Evolutionary conservation across 2,329 filamentous ascomycete species (phyloP).

Genomic region (Trichoderma brevicompactum): DNA sequence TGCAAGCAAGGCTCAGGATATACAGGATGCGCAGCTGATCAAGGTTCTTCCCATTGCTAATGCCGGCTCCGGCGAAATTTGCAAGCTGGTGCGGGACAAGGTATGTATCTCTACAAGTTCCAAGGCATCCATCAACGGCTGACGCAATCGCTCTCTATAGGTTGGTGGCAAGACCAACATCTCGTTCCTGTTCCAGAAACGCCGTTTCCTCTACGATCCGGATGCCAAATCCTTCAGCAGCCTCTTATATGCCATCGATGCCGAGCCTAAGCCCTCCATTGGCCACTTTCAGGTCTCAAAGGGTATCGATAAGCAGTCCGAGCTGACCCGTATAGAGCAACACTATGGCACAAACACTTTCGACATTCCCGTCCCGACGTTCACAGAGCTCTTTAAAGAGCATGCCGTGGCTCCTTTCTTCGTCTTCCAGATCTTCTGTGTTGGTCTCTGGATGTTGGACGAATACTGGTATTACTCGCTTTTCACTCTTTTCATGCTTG

Average conservation of each 20-base stretch:
- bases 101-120: constrained; percentile 41
- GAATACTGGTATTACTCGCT: constrained; percentile 99
- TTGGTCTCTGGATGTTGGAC: constrained; percentile 97
- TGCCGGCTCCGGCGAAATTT: constrained; percentile 87
- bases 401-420: constrained; percentile 99
- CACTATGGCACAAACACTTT: constrained; percentile 97
- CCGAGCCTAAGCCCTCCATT: constrained; percentile 79
- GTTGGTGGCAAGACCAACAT: constrained; percentile 73
- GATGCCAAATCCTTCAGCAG: constrained; percentile 77
- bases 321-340: constrained; percentile 79
- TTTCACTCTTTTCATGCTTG: constrained; percentile 98
- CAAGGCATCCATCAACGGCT: background rate
- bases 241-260: constrained; percentile 81
- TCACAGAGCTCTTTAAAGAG: constrained; percentile 95
- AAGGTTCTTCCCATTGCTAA: constrained; percentile 91
- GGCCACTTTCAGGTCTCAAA: constrained; percentile 77
- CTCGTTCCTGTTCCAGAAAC: constrained; percentile 97
- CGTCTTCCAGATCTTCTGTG: constrained; percentile 98
- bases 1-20: constrained; percentile 67
- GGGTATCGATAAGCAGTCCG: constrained; percentile 74
- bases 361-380: constrained; percentile 95
- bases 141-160: constrained; percentile 43
- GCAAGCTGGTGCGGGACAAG: constrained; percentile 75
- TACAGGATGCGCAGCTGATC: constrained; percentile 81
- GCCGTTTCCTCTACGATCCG: constrained; percentile 84